Evolutionary conservation across 257 asterid genomes (phyloP).

Genomic region (Solanum chmielewskii): DNA sequence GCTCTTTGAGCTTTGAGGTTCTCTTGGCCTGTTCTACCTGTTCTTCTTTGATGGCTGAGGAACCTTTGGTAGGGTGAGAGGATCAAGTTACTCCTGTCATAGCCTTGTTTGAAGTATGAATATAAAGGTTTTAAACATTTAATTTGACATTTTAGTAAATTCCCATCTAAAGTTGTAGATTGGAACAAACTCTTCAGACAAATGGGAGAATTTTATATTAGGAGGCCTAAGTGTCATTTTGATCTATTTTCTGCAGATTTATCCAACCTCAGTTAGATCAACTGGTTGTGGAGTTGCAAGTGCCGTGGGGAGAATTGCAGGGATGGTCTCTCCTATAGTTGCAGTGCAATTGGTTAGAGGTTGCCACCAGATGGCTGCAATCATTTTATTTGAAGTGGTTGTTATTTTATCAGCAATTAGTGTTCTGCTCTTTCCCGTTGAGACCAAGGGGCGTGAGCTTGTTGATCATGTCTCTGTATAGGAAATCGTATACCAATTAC

Average conservation of each 20-base stretch:
- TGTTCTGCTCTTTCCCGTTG: constrained; percentile 41
- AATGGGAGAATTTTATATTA: background rate
- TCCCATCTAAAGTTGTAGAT: background rate
- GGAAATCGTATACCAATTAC: background rate
- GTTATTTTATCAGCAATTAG: constrained; percentile 36
- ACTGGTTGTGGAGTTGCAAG: constrained; percentile 65
- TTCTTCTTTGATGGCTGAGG: background rate
- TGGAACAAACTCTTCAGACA: background rate
- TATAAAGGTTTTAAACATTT: background rate
- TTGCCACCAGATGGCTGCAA: constrained; percentile 59
- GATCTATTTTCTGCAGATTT: constrained; percentile 29
- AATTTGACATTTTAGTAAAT: background rate
- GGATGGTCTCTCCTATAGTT: constrained; percentile 73
- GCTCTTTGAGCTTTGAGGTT: background rate
- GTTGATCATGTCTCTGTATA: constrained; percentile 3
- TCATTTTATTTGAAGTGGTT: constrained; percentile 41
- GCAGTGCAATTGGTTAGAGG: constrained; percentile 58
- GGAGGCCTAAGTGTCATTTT: background rate
- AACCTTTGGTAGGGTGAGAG: background rate
- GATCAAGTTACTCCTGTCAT: background rate
- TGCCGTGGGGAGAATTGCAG: constrained; percentile 69
- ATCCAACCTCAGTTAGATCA: constrained; percentile 73
- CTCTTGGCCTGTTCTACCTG: background rate
- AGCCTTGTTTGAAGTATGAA: background rate
- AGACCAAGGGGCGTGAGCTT: constrained; percentile 17